Conservation (phyloP, 257 asterid species). For the Lithospermum erythrorhizon region DNA sequence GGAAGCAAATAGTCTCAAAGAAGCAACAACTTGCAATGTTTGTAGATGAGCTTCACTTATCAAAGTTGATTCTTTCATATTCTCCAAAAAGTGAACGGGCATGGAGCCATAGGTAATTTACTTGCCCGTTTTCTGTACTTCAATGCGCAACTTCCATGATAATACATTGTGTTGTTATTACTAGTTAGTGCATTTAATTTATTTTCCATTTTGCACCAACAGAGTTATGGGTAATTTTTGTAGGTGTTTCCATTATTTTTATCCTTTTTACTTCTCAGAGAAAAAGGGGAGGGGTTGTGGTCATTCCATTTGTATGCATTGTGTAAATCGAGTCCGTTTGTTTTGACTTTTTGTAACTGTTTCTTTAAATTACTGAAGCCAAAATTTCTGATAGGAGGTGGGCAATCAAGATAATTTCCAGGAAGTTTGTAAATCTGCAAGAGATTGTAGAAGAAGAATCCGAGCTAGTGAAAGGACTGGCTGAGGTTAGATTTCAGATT, state of each 20-base stretch:
- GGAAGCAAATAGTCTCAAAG: conserved; percentile 61
- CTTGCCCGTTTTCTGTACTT: conserved; percentile 9
- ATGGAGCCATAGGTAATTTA: conserved; percentile 80
- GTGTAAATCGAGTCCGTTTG: neutral
- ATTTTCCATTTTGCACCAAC: neutral
- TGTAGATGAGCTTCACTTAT: conserved; percentile 61
- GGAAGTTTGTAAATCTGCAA: conserved; percentile 42
- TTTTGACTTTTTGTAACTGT: neutral
- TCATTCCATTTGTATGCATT: neutral
- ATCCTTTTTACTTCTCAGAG: neutral
- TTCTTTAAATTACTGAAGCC: conserved; percentile 14
- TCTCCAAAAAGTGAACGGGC: conserved; percentile 90
- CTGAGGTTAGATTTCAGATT: conserved; percentile 53
- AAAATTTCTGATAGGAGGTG: conserved; percentile 64
- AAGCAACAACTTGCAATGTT: conserved; percentile 29
- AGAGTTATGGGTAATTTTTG: neutral
- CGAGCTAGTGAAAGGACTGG: conserved; percentile 55
- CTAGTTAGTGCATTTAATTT: neutral
- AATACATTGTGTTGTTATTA: neutral
- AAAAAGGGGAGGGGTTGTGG: neutral
- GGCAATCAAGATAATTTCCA: conserved; percentile 85
- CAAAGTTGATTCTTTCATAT: conserved; percentile 60
- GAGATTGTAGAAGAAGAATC: conserved; percentile 72
- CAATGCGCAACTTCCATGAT: neutral
- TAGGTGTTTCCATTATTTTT: neutral